Conservation (phyloP, 768 basidiomycete genomes). For the Polyporus arcularius region DNA sequence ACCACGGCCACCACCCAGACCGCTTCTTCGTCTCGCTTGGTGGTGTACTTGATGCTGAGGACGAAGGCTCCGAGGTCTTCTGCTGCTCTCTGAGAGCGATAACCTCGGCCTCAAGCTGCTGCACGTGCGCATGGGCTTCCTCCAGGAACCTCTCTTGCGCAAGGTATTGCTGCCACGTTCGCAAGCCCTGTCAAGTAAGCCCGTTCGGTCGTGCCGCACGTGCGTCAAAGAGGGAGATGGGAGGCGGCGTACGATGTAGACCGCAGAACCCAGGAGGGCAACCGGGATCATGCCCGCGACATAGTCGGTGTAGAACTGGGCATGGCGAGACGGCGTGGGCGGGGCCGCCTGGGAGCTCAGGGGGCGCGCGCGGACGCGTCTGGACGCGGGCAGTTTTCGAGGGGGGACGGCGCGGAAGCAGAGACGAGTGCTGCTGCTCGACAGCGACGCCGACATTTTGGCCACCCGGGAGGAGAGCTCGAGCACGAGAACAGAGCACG, state of each 20-base stretch:
- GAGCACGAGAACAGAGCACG: neutral
- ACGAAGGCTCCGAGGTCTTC: constrained; percentile 1
- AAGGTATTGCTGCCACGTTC: constrained; percentile 60
- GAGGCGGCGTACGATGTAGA: constrained; percentile 61
- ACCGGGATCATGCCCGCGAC: constrained; percentile 80
- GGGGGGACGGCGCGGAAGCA: neutral
- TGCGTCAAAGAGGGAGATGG: neutral
- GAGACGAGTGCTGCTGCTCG: neutral
- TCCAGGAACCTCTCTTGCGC: constrained; percentile 73
- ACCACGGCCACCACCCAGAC: constrained; percentile 30
- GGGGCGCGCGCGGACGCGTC: constrained; percentile 6
- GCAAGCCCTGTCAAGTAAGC: constrained; percentile 51
- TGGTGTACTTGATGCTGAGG: neutral
- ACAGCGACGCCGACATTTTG: neutral
- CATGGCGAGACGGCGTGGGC: constrained; percentile 50
- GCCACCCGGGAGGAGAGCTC: neutral
- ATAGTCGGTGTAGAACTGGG: constrained; percentile 66
- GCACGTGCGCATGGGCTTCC: constrained; percentile 55
- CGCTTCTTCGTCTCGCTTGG: constrained; percentile 7
- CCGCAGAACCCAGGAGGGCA: constrained; percentile 73
- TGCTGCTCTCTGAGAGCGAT: constrained; percentile 29
- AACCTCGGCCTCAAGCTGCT: constrained; percentile 61
- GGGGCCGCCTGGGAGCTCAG: constrained; percentile 9
- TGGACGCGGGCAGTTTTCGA: neutral
- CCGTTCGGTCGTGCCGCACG: neutral